Evolutionary conservation across 768 basidiomycete species (phyloP).

Genomic region (Boletellus ananas): DNA sequence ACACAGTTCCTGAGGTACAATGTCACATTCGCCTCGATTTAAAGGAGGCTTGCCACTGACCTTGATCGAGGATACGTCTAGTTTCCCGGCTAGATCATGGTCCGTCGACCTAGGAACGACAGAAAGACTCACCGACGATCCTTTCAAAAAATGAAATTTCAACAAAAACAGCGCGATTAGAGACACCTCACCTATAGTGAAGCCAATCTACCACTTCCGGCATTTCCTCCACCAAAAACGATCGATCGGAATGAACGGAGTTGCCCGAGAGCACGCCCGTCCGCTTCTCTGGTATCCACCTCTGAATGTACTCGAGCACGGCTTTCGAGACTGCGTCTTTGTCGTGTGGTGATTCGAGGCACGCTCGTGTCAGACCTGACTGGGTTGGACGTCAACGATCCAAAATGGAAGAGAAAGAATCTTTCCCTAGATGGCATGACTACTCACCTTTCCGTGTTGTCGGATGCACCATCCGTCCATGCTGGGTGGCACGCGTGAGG

Average conservation of each 20-base stretch:
- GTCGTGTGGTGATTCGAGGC: conserved; percentile 65
- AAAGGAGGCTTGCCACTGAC: too few relatives aligned
- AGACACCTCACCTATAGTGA: conserved; percentile 61
- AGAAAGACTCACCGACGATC: conserved; percentile 58
- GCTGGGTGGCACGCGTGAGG: conserved; percentile 33
- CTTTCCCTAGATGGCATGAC: too few relatives aligned
- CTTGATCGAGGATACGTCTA: conserved; percentile 85
- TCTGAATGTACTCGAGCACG: conserved; percentile 76
- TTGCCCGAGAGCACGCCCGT: conserved; percentile 79
- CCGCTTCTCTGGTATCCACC: conserved; percentile 69
- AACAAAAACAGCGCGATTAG: too few relatives aligned
- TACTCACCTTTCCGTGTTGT: conserved; percentile 69
- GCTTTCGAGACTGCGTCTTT: conserved; percentile 54
- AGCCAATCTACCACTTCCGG: conserved; percentile 74
- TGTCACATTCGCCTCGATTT: background rate
- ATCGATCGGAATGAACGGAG: conserved; percentile 78
- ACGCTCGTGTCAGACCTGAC: conserved; percentile 82
- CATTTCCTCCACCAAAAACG: conserved; percentile 75
- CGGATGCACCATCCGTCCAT: conserved; percentile 88
- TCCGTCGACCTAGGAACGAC: background rate
- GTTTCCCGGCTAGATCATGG: background rate
- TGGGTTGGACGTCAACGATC: conserved; percentile 25
- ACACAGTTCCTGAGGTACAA: conserved; percentile 54
- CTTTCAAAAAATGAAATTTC: conserved; percentile 31
- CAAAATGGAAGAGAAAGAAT: too few relatives aligned